phyloP scores from a whole-genome alignment of 371 early-diverging fungal genomes.

The Syncephalastrum racemosum region DNA sequence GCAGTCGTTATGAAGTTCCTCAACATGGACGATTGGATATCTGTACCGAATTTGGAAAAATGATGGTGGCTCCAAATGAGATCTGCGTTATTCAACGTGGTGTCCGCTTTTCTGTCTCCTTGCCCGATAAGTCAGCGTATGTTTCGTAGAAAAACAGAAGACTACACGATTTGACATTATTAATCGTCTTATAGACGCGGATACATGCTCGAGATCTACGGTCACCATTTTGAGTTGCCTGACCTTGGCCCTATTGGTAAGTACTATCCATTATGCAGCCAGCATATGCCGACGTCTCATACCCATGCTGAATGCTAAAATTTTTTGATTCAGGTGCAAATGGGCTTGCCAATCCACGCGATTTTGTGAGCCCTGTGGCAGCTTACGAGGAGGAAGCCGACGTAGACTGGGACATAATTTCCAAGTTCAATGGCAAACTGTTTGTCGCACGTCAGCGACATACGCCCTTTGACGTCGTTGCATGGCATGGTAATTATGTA shows the following conservation, averaged over 20 bases:
- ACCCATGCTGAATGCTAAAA: not conserved
- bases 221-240: constrained; percentile 89
- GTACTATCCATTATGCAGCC: not conserved
- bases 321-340: constrained; percentile 63
- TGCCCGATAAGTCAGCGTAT: constrained; percentile 81
- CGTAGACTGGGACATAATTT: constrained; percentile 63
- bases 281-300: not conserved
- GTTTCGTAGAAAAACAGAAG: constrained; percentile 3
- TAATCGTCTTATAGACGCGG: constrained; percentile 60
- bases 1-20: constrained; percentile 64
- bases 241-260: constrained; percentile 94
- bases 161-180: not conserved
- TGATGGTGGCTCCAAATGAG: constrained; percentile 86
- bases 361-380: constrained; percentile 90
- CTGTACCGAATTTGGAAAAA: constrained; percentile 89
- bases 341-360: constrained; percentile 93
- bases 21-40: constrained; percentile 89
- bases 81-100: constrained; percentile 94
- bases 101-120: constrained; percentile 77
- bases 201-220: constrained; percentile 89
- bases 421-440: constrained; percentile 83
- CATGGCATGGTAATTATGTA: constrained; percentile 98
- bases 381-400: constrained; percentile 67
- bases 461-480: constrained; percentile 94
- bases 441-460: constrained; percentile 77